Conservation (phyloP, 495 filamentous ascomycete genomes). For the Aspergillus heteromorphus region DNA sequence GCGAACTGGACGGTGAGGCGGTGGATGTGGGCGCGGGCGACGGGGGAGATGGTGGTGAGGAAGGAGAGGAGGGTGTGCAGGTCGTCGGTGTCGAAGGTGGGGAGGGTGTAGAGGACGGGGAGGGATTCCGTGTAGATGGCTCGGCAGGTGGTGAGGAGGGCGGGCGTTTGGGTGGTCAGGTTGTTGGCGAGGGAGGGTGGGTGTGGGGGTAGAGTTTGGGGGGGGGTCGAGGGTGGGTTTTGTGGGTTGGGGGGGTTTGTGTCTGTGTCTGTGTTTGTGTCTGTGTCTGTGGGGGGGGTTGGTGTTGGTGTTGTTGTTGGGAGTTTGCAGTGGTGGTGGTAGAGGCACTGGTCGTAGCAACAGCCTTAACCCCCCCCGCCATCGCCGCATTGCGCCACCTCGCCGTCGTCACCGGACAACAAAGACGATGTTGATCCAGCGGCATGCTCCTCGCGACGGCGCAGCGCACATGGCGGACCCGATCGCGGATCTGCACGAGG, state of each 20-base stretch:
- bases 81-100: conserved; percentile 37
- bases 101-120: conserved; percentile 24
- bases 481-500: conserved; percentile 37
- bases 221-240: conserved; percentile 14
- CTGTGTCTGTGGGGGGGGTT: conserved; percentile 33
- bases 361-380: too few species aligned
- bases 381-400: conserved; percentile 29
- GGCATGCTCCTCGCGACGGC: conserved; percentile 9
- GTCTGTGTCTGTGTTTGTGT: conserved; percentile 32
- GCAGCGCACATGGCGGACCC: conserved; percentile 40
- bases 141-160: conserved; percentile 38
- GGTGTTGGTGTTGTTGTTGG: background rate
- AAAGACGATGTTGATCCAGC: conserved; percentile 31
- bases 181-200: conserved; percentile 21
- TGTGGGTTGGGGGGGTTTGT: conserved; percentile 27
- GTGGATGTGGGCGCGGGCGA: conserved; percentile 8
- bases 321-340: conserved; percentile 8
- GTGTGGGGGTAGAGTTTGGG: conserved; percentile 39
- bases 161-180: conserved; percentile 20
- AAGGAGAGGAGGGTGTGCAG: conserved; percentile 40
- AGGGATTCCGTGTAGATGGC: conserved; percentile 38
- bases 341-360: too few species aligned
- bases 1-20: conserved; percentile 6
- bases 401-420: conserved; percentile 33
- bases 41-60: conserved; percentile 13